A percentile compares a stretch with the other conserved stretches of the same genome.
Evolutionary conservation across 768 basidiomycete genomes (phyloP).

Genomic region (Hericium alpestre): DNA sequence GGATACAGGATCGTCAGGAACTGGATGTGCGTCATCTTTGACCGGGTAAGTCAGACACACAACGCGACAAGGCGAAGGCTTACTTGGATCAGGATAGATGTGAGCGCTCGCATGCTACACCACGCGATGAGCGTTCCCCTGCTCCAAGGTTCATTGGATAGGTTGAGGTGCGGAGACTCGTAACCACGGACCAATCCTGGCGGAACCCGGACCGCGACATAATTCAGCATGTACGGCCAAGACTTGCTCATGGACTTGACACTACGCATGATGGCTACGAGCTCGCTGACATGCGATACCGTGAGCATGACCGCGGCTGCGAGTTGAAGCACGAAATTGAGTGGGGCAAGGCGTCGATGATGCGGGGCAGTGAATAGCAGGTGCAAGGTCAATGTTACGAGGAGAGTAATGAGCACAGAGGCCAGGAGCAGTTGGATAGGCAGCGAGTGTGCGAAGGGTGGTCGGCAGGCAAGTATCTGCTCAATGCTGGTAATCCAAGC

Average conservation of each 20-base stretch:
- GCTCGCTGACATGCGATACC: neutral
- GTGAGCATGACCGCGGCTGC: neutral
- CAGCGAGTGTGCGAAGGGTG: neutral
- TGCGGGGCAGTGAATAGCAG: neutral
- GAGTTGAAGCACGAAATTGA: neutral
- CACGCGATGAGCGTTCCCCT: neutral
- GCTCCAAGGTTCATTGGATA: neutral
- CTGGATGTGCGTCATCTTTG: neutral
- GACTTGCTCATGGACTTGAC: neutral
- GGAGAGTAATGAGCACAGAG: neutral
- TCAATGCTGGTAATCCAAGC: neutral
- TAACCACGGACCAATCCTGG: neutral
- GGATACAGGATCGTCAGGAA: neutral
- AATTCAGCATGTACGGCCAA: neutral
- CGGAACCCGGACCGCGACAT: neutral
- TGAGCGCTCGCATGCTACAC: neutral
- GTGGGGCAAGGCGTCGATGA: neutral
- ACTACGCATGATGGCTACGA: neutral
- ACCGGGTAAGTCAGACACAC: neutral
- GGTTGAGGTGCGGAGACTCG: neutral
- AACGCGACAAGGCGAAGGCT: neutral
- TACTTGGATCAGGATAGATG: neutral
- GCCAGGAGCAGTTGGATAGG: neutral
- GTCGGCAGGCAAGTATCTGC: neutral
- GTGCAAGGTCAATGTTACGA: neutral